These are phyloP conservation scores for Artomyces pyxidatus DNA, from an alignment of 768 basidiomycete genomes.

Conservation along the genomic window DNA sequence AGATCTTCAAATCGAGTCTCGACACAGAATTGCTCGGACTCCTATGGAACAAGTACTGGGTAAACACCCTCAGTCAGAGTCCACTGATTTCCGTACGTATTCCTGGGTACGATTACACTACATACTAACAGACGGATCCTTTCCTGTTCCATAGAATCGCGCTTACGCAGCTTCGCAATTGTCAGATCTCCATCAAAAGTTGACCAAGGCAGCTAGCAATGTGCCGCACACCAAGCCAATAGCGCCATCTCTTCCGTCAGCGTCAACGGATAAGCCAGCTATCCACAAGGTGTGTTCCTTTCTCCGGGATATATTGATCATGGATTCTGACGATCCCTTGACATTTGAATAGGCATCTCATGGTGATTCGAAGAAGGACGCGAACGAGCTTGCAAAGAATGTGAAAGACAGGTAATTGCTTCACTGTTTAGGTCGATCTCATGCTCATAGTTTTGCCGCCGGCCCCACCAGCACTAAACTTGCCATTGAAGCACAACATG, in stretches of 20 bases:
- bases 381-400: slow-evolving; percentile 80
- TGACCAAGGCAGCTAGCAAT: slow-evolving; percentile 58
- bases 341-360: slow-evolving; percentile 24
- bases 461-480: slow-evolving; percentile 62
- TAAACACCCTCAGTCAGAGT: slow-evolving; percentile 91
- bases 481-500: slow-evolving; percentile 86
- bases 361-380: slow-evolving; percentile 82
- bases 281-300: slow-evolving; percentile 33
- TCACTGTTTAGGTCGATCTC: background rate
- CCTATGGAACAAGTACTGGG: slow-evolving; percentile 99
- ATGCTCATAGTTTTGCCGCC: background rate
- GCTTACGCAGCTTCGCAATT: slow-evolving; percentile 92
- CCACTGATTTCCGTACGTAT: slow-evolving; percentile 77
- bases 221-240: slow-evolving; percentile 45
- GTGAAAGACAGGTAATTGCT: slow-evolving; percentile 75
- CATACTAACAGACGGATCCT: background rate
- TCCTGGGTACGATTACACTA: background rate
- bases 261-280: slow-evolving; percentile 39
- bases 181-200: slow-evolving; percentile 82
- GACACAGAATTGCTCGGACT: slow-evolving; percentile 84
- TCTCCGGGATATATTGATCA: background rate
- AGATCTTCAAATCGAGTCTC: slow-evolving; percentile 88
- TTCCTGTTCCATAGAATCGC: slow-evolving; percentile 57
- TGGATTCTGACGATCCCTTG: background rate
- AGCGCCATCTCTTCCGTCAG: slow-evolving; percentile 43